Evolutionary conservation across 2,329 filamentous ascomycete genomes (phyloP), one percentile per base, ranked within the genome.

Genomic region (Cyclaneusma minus): DNA sequence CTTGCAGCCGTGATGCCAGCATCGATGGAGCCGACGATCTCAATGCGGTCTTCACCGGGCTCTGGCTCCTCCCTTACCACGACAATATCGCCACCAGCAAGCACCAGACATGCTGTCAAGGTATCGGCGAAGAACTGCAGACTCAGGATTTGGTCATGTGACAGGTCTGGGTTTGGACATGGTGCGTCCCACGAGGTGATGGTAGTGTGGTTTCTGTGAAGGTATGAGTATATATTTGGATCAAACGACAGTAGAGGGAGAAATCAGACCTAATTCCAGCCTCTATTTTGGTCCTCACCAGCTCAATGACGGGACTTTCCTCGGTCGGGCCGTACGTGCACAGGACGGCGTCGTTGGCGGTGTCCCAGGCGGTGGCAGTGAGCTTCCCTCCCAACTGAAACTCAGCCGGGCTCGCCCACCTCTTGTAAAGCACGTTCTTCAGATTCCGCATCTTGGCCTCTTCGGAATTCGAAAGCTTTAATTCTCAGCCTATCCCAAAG

Each of bases 1-100:
- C 71, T 68, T 10, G 85, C 87, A 10, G 84, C 83, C 13, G 74
- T 69, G 40, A 98, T 93, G 13, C 87, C 89, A 31, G 78, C 79
- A 53, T 94, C 84, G 19, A 98, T 81, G 17, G 84, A 91, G 22
- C 89, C 89, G 36, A 95, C 72, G 40, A 98, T 95, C 51, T 95
- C 89, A 40, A 98, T 84, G 40, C 80, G 73, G 19, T 84, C 79
- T 48, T 80, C 71, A 32, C 65, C 71, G 5, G 61, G 56, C 16
- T 62, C 47, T 22, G 70, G 62, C 21, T 75, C 66, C 46, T 94
- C 83, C 37, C 77, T 68, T 15, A 94, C 78, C 27, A 85, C 64
- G 34, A 94, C 58, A 35, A 98, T 87, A 52, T 98, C 87, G 34
- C 89, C 89, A 25, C 84, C 84, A 41, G 82, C 78, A 14, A 98